These are phyloP conservation scores for Termitomyces sp. DNA, from an alignment of 768 basidiomycete species.

Conservation along the genomic window DNA sequence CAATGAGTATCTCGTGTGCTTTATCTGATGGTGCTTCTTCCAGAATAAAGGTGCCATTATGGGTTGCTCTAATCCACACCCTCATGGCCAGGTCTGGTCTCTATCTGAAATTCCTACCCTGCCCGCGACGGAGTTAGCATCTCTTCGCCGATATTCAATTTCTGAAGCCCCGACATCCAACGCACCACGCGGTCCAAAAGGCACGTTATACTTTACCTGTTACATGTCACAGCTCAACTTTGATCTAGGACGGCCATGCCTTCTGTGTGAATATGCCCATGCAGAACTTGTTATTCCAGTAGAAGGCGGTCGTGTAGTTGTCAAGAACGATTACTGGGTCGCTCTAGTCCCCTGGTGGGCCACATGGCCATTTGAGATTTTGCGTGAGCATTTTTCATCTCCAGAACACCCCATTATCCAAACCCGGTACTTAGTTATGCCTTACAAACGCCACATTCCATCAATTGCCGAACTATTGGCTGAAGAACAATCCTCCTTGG, in stretches of 20 bases:
- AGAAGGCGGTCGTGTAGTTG: constrained; percentile 57
- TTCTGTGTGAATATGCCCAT: constrained; percentile 77
- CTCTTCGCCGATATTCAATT: constrained; percentile 45
- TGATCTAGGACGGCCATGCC: constrained; percentile 46
- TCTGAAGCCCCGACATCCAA: constrained; percentile 26
- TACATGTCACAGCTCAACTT: background rate
- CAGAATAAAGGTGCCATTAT: constrained; percentile 92
- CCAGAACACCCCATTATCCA: background rate
- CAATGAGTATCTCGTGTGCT: background rate
- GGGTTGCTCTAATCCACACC: constrained; percentile 94
- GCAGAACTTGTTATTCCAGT: constrained; percentile 44
- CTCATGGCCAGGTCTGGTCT: constrained; percentile 90
- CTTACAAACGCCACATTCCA: constrained; percentile 72
- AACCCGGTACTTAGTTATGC: constrained; percentile 47
- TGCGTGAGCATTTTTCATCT: constrained; percentile 39
- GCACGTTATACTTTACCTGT: constrained; percentile 16
- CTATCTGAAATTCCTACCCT: constrained; percentile 65
- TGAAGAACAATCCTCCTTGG: constrained; percentile 59
- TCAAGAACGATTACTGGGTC: constrained; percentile 71
- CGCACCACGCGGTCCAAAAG: constrained; percentile 51
- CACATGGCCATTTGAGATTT: constrained; percentile 85
- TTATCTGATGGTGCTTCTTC: constrained; percentile 2
- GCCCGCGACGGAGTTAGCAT: constrained; percentile 59
- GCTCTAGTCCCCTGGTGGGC: constrained; percentile 96
- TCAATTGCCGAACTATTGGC: constrained; percentile 55